Evolutionary conservation across 768 basidiomycete genomes (phyloP), one percentile per base, ranked within the genome.

Genomic region (Phaffia tasmanica): DNA sequence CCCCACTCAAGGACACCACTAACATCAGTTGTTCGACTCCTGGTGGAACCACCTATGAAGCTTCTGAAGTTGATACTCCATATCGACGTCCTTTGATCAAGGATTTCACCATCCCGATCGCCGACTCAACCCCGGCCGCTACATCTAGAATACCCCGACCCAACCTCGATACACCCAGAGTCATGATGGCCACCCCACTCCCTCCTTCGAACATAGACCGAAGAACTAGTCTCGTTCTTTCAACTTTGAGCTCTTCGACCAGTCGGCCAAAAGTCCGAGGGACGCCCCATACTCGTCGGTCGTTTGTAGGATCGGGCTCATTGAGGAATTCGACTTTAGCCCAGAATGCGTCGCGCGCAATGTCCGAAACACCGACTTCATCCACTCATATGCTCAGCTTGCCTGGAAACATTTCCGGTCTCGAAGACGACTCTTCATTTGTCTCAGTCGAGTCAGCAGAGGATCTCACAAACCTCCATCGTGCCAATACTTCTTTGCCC

Each of bases 391-490:
- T 79, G 3, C 72, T 61, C 78, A 8, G 76, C 75, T 27, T 77
- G 79, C n/a, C 71, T 70, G 48, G 56, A 69, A 35, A 68, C 1
- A 70, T 73, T 47, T 71, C 70, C 3, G 80, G 79, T 21, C 49
- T 53, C 15, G 60, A 53, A 2, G 47, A 50, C 68, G 79, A 82
- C 50, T 82, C 80, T 0, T 90, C 89, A 1, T 84, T 86, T 75
- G 79, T 88, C 57, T 90, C 89, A 3, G 89, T 86, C 0, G 83
- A 87, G 1, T 90, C 89, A 1, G 91, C 91, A 27, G 87, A 93
- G 70, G 90, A 94, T 74, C 79, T 94, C 51, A 89, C 88, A 1
- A 84, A 85, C 6, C 85, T 81, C 62, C 83, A 88, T 11, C 71
- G 71, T 6, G 86, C 83, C 64, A 93, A 94, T 72, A 88, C 88